phyloP scores from a whole-genome alignment of 345 rosid species.

The Pistacia atlantica region DNA sequence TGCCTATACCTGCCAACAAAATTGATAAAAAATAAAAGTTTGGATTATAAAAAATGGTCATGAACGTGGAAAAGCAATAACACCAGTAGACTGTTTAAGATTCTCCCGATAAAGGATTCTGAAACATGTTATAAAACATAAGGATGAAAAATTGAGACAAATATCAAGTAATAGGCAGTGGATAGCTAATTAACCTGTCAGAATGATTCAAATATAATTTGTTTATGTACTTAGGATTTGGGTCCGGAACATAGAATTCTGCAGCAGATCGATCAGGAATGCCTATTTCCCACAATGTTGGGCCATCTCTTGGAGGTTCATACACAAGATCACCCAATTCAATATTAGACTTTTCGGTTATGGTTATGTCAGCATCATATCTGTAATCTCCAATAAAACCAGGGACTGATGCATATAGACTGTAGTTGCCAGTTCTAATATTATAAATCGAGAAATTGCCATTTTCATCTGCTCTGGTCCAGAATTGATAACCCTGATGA shows the following conservation, averaged over 20 bases:
- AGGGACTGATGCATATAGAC: conserved; percentile 70
- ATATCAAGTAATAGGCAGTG: too few species aligned
- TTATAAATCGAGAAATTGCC: conserved; percentile 60
- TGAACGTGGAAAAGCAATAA: too few species aligned
- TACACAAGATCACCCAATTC: conserved; percentile 61
- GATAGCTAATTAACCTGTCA: conserved; percentile 41
- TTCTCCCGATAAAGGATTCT: too few species aligned
- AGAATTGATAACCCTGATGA: conserved; percentile 85
- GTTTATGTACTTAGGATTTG: conserved; percentile 60
- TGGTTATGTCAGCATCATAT: conserved; percentile 38
- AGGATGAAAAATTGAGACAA: too few species aligned
- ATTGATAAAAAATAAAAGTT: too few species aligned
- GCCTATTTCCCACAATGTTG: conserved; percentile 95
- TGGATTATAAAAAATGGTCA: too few species aligned
- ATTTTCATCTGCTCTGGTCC: conserved; percentile 59
- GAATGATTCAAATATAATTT: conserved; percentile 60
- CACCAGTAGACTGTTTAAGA: too few species aligned
- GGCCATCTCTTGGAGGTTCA: conserved; percentile 83
- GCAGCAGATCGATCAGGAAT: conserved; percentile 82
- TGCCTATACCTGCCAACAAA: conserved; percentile 61
- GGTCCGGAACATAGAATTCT: conserved; percentile 85
- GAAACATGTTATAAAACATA: too few species aligned
- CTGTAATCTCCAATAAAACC: conserved; percentile 88
- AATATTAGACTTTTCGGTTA: conserved; percentile 49
- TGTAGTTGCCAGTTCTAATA: conserved; percentile 59